These are phyloP conservation scores for Tricholoma sp. DNA, from an alignment of 768 basidiomycete genomes.

Conservation along the genomic window DNA sequence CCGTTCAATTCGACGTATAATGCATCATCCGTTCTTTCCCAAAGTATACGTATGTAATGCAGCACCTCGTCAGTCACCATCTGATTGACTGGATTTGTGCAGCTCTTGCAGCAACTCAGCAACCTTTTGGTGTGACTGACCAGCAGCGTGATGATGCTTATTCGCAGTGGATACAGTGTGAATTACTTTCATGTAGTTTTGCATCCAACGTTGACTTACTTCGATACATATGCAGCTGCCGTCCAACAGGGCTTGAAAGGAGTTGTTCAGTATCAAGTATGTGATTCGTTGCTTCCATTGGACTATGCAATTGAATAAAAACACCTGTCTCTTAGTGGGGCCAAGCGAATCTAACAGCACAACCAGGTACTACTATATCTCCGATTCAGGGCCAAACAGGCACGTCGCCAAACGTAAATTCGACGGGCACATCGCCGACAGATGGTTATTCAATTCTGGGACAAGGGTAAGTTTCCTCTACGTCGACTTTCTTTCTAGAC, in stretches of 20 bases:
- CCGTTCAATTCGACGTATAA: constrained; percentile 51
- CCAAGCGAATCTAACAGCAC: constrained; percentile 43
- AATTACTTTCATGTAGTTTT: background rate
- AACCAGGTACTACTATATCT: constrained; percentile 41
- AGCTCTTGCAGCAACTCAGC: constrained; percentile 5
- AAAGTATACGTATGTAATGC: constrained; percentile 10
- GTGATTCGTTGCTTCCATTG: background rate
- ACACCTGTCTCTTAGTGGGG: constrained; percentile 43
- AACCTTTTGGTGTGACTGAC: constrained; percentile 48
- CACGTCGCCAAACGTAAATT: constrained; percentile 21
- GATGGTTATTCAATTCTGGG: constrained; percentile 55
- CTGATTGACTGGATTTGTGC: background rate
- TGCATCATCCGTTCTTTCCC: constrained; percentile 34
- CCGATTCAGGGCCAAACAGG: constrained; percentile 27
- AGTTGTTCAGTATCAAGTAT: constrained; percentile 44
- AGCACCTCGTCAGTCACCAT: background rate
- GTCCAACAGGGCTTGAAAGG: constrained; percentile 38
- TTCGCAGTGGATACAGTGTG: constrained; percentile 47
- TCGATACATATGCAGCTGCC: background rate
- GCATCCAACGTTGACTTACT: background rate
- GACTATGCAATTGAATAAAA: constrained; percentile 13
- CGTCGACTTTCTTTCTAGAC: background rate
- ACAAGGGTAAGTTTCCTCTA: constrained; percentile 26
- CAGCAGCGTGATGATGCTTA: constrained; percentile 50
- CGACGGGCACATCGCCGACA: constrained; percentile 53